Conservation (phyloP, 2,329 filamentous ascomycete genomes). For the Cytospora schulzeri region DNA sequence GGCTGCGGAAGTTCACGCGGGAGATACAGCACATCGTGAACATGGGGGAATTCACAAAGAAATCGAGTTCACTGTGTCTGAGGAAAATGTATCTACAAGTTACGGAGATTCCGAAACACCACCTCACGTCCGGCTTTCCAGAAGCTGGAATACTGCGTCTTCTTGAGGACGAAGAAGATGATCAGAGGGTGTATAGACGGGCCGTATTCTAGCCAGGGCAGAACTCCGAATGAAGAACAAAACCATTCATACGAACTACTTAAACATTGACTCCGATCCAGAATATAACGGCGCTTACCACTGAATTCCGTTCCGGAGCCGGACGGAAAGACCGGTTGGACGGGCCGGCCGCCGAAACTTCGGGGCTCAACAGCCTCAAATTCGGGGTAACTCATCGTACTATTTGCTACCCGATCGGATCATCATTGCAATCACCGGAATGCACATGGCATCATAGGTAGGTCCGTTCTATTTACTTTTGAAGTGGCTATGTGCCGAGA, state of each 20-base stretch:
- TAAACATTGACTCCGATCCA: neutral
- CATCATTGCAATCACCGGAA: neutral
- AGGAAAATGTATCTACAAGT: neutral
- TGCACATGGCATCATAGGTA: too few relatives aligned
- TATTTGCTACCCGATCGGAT: conserved; percentile 9
- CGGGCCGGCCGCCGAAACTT: conserved; percentile 13
- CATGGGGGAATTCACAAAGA: neutral
- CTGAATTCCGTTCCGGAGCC: neutral
- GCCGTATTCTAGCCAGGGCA: neutral
- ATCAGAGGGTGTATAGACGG: neutral
- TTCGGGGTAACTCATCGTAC: conserved; percentile 5
- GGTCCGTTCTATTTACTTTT: neutral
- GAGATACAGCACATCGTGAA: neutral
- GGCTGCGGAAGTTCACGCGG: neutral
- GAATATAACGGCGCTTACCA: neutral
- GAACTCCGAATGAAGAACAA: neutral
- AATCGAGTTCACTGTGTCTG: neutral
- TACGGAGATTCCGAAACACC: neutral
- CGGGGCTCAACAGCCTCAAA: neutral
- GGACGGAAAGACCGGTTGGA: neutral
- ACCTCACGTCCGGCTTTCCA: neutral
- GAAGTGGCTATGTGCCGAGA: neutral
- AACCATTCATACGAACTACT: neutral
- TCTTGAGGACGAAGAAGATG: neutral
- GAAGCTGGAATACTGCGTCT: neutral